Base-by-base conservation (phyloP, 495 filamentous ascomycete species). In the Darksidea phi region DNA sequence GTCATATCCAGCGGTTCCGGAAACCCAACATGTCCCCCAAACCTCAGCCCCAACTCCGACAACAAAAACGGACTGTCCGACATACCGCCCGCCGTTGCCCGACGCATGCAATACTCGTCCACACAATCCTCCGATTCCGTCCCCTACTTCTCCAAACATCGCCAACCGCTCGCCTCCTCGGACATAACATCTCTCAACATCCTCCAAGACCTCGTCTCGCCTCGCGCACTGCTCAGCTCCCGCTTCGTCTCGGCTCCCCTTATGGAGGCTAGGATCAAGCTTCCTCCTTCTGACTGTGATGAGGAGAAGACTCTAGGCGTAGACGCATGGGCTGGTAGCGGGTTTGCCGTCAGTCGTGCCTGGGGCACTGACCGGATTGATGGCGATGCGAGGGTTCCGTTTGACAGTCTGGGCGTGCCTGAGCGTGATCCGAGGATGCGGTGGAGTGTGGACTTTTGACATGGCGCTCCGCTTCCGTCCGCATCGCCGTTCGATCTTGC, bases 361-460 rank as follows among this genome's bases (percentile, higher is more conserved):
- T 56, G 64, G 64, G 36, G 8, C 17, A 54, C 51, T 8, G 58
- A 54, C 24, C 47, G 46, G 51, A 25, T 28, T 13, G 52, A 56
- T 32, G 37, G 59, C 18, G 53, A 12, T 18, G 34, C 45, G 17
- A 55, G 49, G 51, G 56, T 37, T 1, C 52, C 59, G 6, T 56
- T 63, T 25, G 60, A 63, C 28, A 53, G 46, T 25, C 17, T 37
- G 21, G 45, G 38, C 15, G 7, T 41, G 1, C 57, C 37, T 50
- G 54, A 38, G 42, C 60, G 64, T 28, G 71, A 67, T 57, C 59
- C 62, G 34, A 67, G 57, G 54, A 57, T 66, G 57, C 50, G 72
- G 53, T 73, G 71, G 71, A 73, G 71, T 59, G 67, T 74, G 52
- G 72, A 74, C 54, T 67, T 74, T 28, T 74, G 63, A 68, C n/a